phyloP scores from a whole-genome alignment of 2,329 filamentous ascomycete species.

The Madurella fahalii region DNA sequence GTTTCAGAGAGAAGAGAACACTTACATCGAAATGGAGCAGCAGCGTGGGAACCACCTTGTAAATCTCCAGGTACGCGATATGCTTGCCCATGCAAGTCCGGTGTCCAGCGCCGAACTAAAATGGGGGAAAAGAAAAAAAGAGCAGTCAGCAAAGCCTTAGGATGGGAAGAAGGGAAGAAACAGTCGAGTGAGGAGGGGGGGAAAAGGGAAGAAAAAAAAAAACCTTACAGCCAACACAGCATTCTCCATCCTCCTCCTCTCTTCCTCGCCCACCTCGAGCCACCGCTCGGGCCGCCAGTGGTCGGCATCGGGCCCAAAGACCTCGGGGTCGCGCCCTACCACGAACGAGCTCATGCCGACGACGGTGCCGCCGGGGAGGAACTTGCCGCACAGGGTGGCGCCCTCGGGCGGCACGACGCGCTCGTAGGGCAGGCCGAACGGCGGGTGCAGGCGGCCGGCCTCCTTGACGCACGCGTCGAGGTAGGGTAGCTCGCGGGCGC shows the following conservation, averaged over 20 bases:
- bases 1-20: neutral
- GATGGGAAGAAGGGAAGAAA: no score
- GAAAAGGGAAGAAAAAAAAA: no score
- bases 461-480: constrained; percentile 63
- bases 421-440: constrained; percentile 56
- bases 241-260: constrained; percentile 8
- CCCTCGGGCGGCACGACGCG: constrained; percentile 54
- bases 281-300: constrained; percentile 56
- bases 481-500: constrained; percentile 29
- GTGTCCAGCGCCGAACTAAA: constrained; percentile 18
- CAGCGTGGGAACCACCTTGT: constrained; percentile 17
- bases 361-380: constrained; percentile 54
- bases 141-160: no score
- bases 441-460: constrained; percentile 59
- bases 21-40: constrained; percentile 13
- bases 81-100: constrained; percentile 17
- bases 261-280: constrained; percentile 23
- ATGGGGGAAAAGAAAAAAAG: no score
- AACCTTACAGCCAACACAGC: constrained; percentile 8
- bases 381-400: constrained; percentile 46
- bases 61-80: constrained; percentile 18
- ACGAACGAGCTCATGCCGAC: constrained; percentile 61
- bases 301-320: constrained; percentile 56
- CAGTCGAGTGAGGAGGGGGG: no score
- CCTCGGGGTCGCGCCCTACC: constrained; percentile 49